A percentile compares a stretch with the other conserved stretches of the same genome.
These are phyloP conservation scores for Apostasia ramifera DNA, from an alignment of 106 monocot genomes.

Conservation along the genomic window DNA sequence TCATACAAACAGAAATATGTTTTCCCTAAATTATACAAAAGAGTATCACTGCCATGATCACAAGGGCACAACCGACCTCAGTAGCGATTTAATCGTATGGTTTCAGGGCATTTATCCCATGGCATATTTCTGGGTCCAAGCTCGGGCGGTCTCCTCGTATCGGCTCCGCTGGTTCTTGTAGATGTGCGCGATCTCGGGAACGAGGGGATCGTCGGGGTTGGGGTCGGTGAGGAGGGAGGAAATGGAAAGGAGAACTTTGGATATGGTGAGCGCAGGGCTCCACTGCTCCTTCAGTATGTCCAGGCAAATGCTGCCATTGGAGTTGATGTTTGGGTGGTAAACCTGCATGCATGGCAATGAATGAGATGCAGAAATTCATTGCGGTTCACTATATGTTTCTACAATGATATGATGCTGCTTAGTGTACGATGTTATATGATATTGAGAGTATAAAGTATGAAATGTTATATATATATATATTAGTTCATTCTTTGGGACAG, in stretches of 20 bases:
- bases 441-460: no score
- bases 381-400: no score
- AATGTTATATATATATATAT: no score
- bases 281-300: constrained; percentile 28
- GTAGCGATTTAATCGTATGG: no score
- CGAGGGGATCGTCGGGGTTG: constrained; percentile 41
- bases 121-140: constrained; percentile 45
- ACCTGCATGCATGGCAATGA: constrained; percentile 11
- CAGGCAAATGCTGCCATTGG: constrained; percentile 29
- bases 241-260: constrained; percentile 28
- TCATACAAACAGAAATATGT: no score
- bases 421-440: no score
- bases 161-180: constrained; percentile 28
- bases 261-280: constrained; percentile 51
- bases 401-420: no score
- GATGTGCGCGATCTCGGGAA: constrained; percentile 37
- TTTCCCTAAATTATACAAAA: no score
- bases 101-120: constrained; percentile 20
- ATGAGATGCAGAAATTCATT: not conserved
- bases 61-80: no score
- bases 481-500: no score
- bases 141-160: constrained; percentile 29
- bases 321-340: constrained; percentile 31
- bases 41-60: no score
- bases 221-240: constrained; percentile 29